Conservation (phyloP, 2,329 filamentous ascomycete genomes). For the Curvularia hawaiiensis region DNA sequence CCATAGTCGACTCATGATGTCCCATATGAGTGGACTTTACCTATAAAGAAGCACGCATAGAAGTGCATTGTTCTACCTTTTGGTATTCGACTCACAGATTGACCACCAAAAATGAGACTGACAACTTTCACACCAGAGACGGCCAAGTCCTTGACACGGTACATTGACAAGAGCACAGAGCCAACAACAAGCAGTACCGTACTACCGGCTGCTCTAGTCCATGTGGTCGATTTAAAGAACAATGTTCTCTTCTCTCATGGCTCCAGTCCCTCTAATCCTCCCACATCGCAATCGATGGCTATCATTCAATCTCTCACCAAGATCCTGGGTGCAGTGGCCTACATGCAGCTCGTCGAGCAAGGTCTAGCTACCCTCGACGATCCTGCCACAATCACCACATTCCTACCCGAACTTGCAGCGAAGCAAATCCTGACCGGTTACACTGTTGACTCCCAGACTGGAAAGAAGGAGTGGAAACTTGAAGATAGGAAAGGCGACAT, state of each 20-base stretch:
- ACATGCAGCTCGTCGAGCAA: conserved; percentile 32
- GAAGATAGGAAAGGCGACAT: conserved; percentile 21
- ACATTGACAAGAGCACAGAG: conserved; percentile 4
- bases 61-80: neutral
- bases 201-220: conserved; percentile 28
- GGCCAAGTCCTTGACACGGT: neutral
- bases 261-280: conserved; percentile 12
- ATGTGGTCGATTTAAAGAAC: conserved; percentile 23
- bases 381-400: conserved; percentile 15
- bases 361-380: conserved; percentile 26
- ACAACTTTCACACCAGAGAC: neutral
- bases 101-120: neutral
- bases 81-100: neutral
- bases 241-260: conserved; percentile 28
- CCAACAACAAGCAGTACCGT: neutral
- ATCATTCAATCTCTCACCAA: conserved; percentile 32
- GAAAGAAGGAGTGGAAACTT: conserved; percentile 17
- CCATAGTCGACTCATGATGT: neutral
- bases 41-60: neutral
- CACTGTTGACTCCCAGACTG: conserved; percentile 2
- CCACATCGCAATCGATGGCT: conserved; percentile 20
- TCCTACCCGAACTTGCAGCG: conserved; percentile 28
- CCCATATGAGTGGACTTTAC: neutral
- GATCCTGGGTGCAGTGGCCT: conserved; percentile 30
- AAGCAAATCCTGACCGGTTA: conserved; percentile 28